phyloP scores from a whole-genome alignment of 202 grass and related monocot genomes.

The Bolboschoenoplectus hybrid region DNA sequence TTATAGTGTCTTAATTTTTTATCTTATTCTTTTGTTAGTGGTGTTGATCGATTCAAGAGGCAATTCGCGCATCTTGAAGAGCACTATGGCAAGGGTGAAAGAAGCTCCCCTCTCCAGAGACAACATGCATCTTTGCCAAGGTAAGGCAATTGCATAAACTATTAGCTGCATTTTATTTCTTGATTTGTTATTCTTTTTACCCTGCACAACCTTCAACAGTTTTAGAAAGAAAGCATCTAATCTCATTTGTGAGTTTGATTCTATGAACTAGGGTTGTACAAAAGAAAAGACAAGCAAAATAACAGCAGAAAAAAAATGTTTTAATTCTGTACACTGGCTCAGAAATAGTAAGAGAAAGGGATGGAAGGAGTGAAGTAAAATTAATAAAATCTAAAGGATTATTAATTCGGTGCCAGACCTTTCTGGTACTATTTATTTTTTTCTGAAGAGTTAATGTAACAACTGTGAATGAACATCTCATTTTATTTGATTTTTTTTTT shows the following conservation, averaged over 20 bases:
- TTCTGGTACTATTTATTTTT: background rate
- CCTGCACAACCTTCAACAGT: conserved; percentile 19
- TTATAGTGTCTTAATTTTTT: conserved; percentile 27
- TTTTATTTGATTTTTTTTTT: conserved; percentile 30
- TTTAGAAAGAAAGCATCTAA: background rate
- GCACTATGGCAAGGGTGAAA: conserved; percentile 93
- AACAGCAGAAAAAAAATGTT: background rate
- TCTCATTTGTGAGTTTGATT: background rate
- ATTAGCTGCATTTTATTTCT: conserved; percentile 22
- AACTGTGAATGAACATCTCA: conserved; percentile 1
- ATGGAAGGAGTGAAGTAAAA: background rate
- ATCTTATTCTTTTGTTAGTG: conserved; percentile 55
- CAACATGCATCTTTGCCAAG: conserved; percentile 94
- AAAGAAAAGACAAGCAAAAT: background rate
- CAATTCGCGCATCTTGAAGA: conserved; percentile 99
- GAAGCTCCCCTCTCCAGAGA: conserved; percentile 86
- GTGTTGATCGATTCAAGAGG: conserved; percentile 92
- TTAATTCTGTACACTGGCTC: conserved; percentile 32
- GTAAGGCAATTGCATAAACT: conserved; percentile 43
- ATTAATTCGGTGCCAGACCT: background rate
- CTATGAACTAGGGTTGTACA: conserved; percentile 13
- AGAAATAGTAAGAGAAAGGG: background rate
- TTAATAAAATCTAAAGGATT: background rate
- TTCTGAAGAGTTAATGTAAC: background rate
- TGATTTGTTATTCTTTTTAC: background rate